Percentiles rank a stretch among this genome's conserved stretches.
Evolutionary conservation across 2,329 filamentous ascomycete species (phyloP).

Genomic region (Pseudogymnoascus sp.): DNA sequence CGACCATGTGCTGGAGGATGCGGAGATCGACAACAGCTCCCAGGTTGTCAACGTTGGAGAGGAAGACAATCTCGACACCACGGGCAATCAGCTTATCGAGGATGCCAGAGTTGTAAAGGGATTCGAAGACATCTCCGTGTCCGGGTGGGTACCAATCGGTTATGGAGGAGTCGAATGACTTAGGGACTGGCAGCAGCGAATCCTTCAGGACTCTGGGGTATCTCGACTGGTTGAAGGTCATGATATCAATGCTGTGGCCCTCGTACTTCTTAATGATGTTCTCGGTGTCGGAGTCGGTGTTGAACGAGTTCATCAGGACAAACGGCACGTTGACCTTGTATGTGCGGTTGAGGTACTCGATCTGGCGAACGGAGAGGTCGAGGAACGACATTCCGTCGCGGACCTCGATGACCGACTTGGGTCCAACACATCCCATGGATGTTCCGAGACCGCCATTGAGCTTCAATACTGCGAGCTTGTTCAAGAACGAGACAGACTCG

Average conservation of each 20-base stretch:
- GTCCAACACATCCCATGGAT: conserved; percentile 98
- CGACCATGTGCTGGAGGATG: conserved; percentile 98
- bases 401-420: conserved; percentile 99
- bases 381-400: conserved; percentile 99
- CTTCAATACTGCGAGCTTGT: conserved; percentile 97
- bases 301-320: conserved; percentile 99
- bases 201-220: conserved; percentile 98
- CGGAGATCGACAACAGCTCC: conserved; percentile 95
- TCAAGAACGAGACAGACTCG: conserved; percentile 87
- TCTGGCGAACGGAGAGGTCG: conserved; percentile 95
- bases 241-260: conserved; percentile 98
- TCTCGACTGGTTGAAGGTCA: conserved; percentile 99
- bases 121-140: conserved; percentile 99
- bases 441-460: conserved; percentile 98
- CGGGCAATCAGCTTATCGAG: conserved; percentile 93
- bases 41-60: conserved; percentile 98
- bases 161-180: conserved; percentile 77
- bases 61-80: conserved; percentile 95
- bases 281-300: conserved; percentile 95
- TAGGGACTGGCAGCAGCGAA: conserved; percentile 90
- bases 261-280: conserved; percentile 99
- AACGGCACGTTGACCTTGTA: conserved; percentile 97
- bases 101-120: conserved; percentile 96
- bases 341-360: conserved; percentile 97
- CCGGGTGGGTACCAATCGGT: conserved; percentile 98